Evolutionary conservation across 2,329 filamentous ascomycete species (phyloP).

Genomic region (Calonectria honghensis): DNA sequence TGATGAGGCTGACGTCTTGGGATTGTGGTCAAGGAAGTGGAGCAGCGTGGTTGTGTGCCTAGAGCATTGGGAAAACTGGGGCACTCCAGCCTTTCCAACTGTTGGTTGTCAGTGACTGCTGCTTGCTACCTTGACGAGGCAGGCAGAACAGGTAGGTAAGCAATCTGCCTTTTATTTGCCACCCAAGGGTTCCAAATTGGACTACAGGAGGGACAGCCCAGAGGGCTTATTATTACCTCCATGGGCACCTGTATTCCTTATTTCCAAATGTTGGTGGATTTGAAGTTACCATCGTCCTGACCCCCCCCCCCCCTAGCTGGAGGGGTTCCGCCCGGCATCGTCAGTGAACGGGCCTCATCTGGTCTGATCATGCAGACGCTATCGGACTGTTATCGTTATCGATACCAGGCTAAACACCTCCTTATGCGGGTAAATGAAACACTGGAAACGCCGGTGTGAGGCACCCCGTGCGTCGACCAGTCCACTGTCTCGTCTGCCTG

Average conservation of each 20-base stretch:
- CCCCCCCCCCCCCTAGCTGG: neutral
- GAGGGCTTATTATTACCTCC: neutral
- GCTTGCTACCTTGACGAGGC: slow-evolving; percentile 16
- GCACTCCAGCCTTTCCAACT: slow-evolving; percentile 20
- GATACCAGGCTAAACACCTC: neutral
- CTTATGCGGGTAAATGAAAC: slow-evolving; percentile 1
- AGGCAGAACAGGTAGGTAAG: neutral
- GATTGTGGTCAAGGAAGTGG: slow-evolving; percentile 37
- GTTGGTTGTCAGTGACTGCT: slow-evolving; percentile 4
- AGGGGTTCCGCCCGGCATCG: slow-evolving; percentile 6
- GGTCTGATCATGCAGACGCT: neutral
- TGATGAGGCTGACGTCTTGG: slow-evolving; percentile 22
- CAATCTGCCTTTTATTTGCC: slow-evolving; percentile 7
- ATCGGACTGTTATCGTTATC: slow-evolving; percentile 15
- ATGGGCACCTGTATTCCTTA: neutral
- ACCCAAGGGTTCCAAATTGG: neutral
- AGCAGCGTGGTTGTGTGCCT: slow-evolving; percentile 40
- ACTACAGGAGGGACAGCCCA: neutral
- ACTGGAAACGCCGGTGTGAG: neutral
- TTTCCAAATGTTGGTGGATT: neutral
- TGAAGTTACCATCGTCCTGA: neutral
- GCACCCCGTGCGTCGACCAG: neutral
- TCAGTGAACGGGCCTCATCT: slow-evolving; percentile 12
- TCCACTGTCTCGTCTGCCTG: neutral
- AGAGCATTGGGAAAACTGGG: slow-evolving; percentile 34